Percentiles rank a stretch among this genome's conserved stretches.
phyloP scores from a whole-genome alignment of 495 filamentous ascomycete species.

The Aspergillus cavernicola region DNA sequence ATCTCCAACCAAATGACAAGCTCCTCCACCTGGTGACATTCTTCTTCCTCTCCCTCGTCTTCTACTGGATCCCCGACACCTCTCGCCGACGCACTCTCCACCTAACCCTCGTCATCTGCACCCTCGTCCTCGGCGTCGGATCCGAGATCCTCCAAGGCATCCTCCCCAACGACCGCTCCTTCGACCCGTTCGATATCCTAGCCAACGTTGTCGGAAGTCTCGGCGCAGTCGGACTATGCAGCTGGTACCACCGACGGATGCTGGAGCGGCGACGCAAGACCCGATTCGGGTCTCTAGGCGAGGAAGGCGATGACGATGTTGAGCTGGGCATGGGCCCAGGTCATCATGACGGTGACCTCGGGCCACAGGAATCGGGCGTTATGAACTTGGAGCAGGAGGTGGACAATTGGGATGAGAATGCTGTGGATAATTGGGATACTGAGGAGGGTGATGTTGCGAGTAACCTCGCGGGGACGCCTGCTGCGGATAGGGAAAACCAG shows the following conservation, averaged over 20 bases:
- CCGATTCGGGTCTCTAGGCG: slow-evolving; percentile 64
- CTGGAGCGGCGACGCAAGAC: slow-evolving; percentile 78
- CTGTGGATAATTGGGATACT: slow-evolving; percentile 67
- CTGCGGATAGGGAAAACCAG: slow-evolving; percentile 5
- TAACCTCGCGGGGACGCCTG: slow-evolving; percentile 3
- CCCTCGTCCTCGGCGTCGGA: slow-evolving; percentile 67
- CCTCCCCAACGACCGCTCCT: slow-evolving; percentile 74
- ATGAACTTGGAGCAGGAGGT: slow-evolving; percentile 65
- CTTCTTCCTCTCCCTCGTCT: slow-evolving; percentile 78
- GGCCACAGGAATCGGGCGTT: slow-evolving; percentile 53
- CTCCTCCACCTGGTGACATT: slow-evolving; percentile 85
- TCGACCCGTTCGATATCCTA: slow-evolving; percentile 81
- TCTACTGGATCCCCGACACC: slow-evolving; percentile 98
- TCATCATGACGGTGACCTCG: slow-evolving; percentile 55
- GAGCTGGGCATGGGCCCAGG: slow-evolving; percentile 52
- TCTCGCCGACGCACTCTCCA: slow-evolving; percentile 78
- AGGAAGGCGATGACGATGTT: slow-evolving; percentile 50
- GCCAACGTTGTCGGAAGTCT: slow-evolving; percentile 83
- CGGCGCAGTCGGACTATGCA: slow-evolving; percentile 65
- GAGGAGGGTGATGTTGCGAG: slow-evolving; percentile 43
- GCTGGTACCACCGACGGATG: slow-evolving; percentile 94
- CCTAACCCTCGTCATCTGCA: slow-evolving; percentile 78
- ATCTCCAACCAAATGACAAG: slow-evolving; percentile 79
- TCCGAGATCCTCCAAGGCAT: slow-evolving; percentile 82
- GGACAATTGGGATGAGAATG: slow-evolving; percentile 83